Conservation (phyloP, 192 early-diverging fungal species). For the Physocladia obscura region DNA sequence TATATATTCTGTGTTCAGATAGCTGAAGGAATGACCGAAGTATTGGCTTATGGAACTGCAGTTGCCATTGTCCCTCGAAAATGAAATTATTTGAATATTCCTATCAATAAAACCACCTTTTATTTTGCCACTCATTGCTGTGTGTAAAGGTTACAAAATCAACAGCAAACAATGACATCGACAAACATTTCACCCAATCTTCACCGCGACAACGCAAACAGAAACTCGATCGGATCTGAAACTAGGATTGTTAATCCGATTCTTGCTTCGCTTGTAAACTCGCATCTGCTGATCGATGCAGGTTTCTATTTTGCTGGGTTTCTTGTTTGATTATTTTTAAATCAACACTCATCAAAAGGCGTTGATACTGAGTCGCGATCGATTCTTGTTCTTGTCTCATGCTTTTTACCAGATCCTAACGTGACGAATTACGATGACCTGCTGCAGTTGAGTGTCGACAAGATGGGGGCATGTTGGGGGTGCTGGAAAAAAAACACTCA, state of each 20-base stretch:
- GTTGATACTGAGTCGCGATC: constrained; percentile 82
- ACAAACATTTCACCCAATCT: too few relatives aligned
- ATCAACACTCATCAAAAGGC: constrained; percentile 46
- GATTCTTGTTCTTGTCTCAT: constrained; percentile 79
- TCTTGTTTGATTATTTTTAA: neutral
- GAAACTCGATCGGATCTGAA: too few relatives aligned
- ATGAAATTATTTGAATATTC: too few relatives aligned
- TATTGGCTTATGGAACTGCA: neutral
- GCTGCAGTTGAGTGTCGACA: constrained; percentile 54
- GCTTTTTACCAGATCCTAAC: constrained; percentile 83
- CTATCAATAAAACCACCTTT: too few relatives aligned
- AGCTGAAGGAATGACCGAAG: neutral
- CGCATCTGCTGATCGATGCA: constrained; percentile 22
- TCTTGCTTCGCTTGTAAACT: constrained; percentile 18
- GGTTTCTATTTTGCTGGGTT: neutral
- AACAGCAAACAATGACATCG: too few relatives aligned
- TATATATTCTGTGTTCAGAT: too few relatives aligned
- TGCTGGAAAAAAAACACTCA: neutral
- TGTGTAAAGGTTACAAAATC: too few relatives aligned
- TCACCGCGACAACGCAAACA: too few relatives aligned
- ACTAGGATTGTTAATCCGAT: constrained; percentile 15
- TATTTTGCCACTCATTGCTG: too few relatives aligned
- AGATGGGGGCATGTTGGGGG: neutral
- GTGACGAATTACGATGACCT: constrained; percentile 81
- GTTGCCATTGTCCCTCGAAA: too few relatives aligned